Conservation (phyloP, 352 stramenopile species). For the Thalassiosira hispida region DNA sequence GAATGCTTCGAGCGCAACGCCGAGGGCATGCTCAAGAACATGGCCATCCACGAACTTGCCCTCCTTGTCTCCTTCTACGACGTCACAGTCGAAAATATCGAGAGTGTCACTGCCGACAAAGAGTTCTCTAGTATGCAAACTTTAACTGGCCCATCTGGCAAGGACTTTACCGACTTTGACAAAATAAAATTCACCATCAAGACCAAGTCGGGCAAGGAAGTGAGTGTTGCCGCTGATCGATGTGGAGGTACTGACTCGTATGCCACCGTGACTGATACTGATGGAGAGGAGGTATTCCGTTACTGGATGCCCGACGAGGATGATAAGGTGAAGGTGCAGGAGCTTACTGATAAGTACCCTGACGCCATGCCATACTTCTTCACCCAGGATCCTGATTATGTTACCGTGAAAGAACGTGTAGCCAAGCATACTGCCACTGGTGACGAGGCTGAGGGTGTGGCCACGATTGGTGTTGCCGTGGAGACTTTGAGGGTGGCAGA, state of each 20-base stretch:
- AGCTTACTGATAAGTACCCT: conserved; percentile 68
- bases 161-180: conserved; percentile 84
- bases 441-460: conserved; percentile 44
- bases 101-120: conserved; percentile 79
- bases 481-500: conserved; percentile 55
- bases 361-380: conserved; percentile 86
- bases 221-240: conserved; percentile 78
- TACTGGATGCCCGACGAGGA: conserved; percentile 86
- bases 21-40: conserved; percentile 89
- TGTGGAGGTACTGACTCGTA: conserved; percentile 81
- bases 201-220: conserved; percentile 81
- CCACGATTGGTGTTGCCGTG: conserved; percentile 50
- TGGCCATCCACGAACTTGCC: conserved; percentile 87
- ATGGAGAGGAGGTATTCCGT: conserved; percentile 79
- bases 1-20: conserved; percentile 87
- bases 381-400: conserved; percentile 85
- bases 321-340: conserved; percentile 73
- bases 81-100: conserved; percentile 84
- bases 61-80: conserved; percentile 86
- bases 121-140: conserved; percentile 82
- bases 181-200: conserved; percentile 87
- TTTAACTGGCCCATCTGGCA: conserved; percentile 73
- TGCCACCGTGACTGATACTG: conserved; percentile 73
- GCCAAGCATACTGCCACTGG: conserved; percentile 62
- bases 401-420: conserved; percentile 85